Conservation (phyloP, 805 yeast genomes). For the Kluyveromyces siamensis region DNA sequence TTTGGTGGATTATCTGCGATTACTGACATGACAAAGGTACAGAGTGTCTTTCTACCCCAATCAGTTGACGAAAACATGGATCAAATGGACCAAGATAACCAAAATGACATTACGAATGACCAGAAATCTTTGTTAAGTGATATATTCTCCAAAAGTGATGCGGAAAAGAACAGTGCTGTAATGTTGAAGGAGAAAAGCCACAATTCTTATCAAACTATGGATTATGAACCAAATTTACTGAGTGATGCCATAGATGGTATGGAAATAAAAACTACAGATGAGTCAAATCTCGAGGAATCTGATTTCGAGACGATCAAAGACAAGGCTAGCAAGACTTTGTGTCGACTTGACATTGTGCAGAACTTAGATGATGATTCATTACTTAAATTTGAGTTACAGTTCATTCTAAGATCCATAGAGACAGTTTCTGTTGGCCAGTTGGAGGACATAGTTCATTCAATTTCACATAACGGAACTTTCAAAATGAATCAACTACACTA, state of each 20-base stretch:
- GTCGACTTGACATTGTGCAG: not conserved
- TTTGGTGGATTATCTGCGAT: constrained; percentile 10
- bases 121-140: constrained; percentile 7
- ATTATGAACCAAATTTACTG: constrained; percentile 10
- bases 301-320: not conserved
- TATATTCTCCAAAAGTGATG: not conserved
- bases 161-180: not conserved
- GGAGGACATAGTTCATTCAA: constrained; percentile 14
- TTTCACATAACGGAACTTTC: constrained; percentile 19
- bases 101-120: constrained; percentile 16
- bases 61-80: constrained; percentile 7
- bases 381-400: constrained; percentile 3
- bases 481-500: constrained; percentile 20
- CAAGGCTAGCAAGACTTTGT: not conserved
- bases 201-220: not conserved
- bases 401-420: not conserved
- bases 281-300: not conserved
- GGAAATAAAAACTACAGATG: constrained; percentile 6
- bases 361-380: not conserved
- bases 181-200: not conserved
- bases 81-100: constrained; percentile 2
- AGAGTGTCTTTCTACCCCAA: constrained; percentile 22
- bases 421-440: constrained; percentile 10
- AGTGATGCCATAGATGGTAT: constrained; percentile 12
- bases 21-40: constrained; percentile 28